Evolutionary conservation across 306 rosid genomes (phyloP).

Genomic region (Canavalia gladiata): DNA sequence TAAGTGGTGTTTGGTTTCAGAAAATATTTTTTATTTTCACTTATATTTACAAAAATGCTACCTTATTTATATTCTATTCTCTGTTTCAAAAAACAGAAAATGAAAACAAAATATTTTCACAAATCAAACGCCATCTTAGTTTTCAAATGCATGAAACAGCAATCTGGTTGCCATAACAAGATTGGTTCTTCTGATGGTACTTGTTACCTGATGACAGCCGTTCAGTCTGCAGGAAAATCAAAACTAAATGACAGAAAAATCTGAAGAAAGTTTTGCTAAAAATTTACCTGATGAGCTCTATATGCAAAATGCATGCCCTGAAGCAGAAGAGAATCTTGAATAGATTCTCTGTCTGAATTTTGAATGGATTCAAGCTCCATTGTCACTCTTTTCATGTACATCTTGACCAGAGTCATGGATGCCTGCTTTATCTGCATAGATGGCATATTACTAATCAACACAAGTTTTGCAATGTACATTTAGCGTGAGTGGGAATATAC

Average conservation of each 20-base stretch:
- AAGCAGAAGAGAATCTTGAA: conserved; percentile 91
- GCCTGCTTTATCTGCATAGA: conserved; percentile 80
- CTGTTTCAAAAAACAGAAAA: too few relatives aligned
- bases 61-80: too few relatives aligned
- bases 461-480: conserved; percentile 36
- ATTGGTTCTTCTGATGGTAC: conserved; percentile 16
- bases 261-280: conserved; percentile 19
- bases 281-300: conserved; percentile 84
- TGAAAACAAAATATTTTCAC: too few relatives aligned
- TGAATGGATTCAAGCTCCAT: conserved; percentile 74
- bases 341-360: conserved; percentile 77
- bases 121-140: not conserved
- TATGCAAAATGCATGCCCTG: conserved; percentile 90
- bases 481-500: not conserved
- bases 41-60: too few relatives aligned
- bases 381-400: conserved; percentile 88
- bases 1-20: too few relatives aligned
- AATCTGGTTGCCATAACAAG: not conserved
- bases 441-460: conserved; percentile 25
- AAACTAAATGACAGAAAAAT: not conserved
- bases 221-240: conserved; percentile 20
- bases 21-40: too few relatives aligned
- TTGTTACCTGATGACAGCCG: not conserved
- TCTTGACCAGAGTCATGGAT: conserved; percentile 82
- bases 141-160: not conserved